Evolutionary conservation across 2,329 filamentous ascomycete genomes (phyloP).

Genomic region (Botrytis hyacinthi): DNA sequence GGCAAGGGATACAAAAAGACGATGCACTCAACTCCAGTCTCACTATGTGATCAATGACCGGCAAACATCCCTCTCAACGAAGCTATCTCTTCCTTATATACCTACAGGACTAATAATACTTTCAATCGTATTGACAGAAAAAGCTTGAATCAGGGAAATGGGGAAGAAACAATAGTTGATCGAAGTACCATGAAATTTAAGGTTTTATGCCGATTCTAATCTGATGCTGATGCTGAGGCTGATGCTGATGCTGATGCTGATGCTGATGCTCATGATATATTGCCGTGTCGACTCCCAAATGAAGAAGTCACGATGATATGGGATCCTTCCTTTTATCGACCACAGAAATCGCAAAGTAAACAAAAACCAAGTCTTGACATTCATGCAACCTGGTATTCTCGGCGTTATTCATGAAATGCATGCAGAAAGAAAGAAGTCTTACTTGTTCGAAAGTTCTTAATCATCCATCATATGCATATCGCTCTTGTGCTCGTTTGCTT

Average conservation of each 20-base stretch:
- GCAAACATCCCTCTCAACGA: neutral
- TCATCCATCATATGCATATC: neutral
- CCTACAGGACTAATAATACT: neutral
- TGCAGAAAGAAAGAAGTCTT: conserved; percentile 16
- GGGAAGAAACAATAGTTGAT: neutral
- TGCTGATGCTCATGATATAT: neutral
- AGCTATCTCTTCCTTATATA: neutral
- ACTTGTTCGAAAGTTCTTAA: neutral
- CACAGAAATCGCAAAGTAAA: neutral
- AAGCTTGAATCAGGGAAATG: neutral
- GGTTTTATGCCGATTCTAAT: neutral
- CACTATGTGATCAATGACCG: neutral
- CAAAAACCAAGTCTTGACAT: neutral
- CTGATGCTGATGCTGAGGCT: neutral
- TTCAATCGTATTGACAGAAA: neutral
- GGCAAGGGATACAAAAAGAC: neutral
- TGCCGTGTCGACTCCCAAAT: neutral
- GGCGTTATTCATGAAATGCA: conserved; percentile 10
- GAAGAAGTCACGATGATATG: conserved; percentile 3
- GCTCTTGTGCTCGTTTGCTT: conserved; percentile 1
- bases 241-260: neutral
- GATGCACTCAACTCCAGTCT: conserved; percentile 1
- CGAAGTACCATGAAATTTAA: neutral
- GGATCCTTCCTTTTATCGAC: neutral
- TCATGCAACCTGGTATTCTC: neutral